Conservation (phyloP, 768 basidiomycete species). For the Fomitopsis pulvina region DNA sequence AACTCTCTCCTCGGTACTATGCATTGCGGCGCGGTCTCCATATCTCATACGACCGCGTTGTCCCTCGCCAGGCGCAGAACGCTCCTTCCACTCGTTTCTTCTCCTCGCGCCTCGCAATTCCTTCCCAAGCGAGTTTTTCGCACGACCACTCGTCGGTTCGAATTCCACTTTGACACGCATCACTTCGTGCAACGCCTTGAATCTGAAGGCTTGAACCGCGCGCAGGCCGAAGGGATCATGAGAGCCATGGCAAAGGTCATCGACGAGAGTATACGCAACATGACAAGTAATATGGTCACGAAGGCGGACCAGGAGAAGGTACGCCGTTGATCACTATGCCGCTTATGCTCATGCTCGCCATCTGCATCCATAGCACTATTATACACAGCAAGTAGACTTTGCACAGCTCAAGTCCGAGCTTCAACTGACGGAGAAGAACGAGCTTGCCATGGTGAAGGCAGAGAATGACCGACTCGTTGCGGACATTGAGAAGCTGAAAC, state of each 20-base stretch:
- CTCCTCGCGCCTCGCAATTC: no score
- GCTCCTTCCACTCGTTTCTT: slow-evolving; percentile 3
- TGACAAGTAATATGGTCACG: slow-evolving; percentile 95
- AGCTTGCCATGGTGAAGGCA: slow-evolving; percentile 89
- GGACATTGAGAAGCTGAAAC: slow-evolving; percentile 94
- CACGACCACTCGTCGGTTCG: slow-evolving; percentile 22
- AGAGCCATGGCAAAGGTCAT: slow-evolving; percentile 94
- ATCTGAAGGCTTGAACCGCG: slow-evolving; percentile 80
- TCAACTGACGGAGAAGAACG: slow-evolving; percentile 95
- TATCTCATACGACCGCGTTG: background rate
- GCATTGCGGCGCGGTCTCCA: background rate
- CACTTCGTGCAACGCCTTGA: slow-evolving; percentile 90
- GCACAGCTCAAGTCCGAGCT: slow-evolving; percentile 95
- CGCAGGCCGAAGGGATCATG: slow-evolving; percentile 97
- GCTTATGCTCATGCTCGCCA: background rate
- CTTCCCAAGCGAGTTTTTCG: slow-evolving; percentile 20
- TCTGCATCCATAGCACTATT: slow-evolving; percentile 72
- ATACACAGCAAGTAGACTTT: slow-evolving; percentile 95
- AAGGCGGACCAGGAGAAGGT: slow-evolving; percentile 97
- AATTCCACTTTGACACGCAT: slow-evolving; percentile 93
- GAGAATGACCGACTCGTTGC: slow-evolving; percentile 91
- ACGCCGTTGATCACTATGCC: background rate
- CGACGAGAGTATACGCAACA: slow-evolving; percentile 92
- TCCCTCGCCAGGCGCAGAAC: slow-evolving; percentile 1
- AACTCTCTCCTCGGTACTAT: background rate